These are phyloP conservation scores for Prunus davidiana DNA, from an alignment of 306 rosid species.

Conservation along the genomic window DNA sequence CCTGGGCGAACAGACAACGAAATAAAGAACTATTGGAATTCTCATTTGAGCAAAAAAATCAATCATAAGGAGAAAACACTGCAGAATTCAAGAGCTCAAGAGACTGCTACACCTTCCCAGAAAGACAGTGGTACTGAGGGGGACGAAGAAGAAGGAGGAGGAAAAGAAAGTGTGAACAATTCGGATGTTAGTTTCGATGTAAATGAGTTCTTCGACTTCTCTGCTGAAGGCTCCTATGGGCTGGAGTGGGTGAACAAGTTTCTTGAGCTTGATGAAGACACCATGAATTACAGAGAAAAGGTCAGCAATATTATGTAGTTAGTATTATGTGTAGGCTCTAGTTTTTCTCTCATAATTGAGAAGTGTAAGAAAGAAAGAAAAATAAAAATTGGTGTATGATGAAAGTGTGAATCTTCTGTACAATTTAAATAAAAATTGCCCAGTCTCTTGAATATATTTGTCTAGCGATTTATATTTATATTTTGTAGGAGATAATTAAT, in stretches of 20 bases:
- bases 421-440: neutral
- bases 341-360: neutral
- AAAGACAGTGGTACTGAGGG: neutral
- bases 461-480: neutral
- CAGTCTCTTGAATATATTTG: neutral
- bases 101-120: neutral
- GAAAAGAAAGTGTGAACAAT: neutral
- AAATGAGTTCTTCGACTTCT: conserved; percentile 48
- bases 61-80: conserved; percentile 11
- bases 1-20: conserved; percentile 75
- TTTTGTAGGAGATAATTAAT: neutral
- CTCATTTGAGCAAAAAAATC: conserved; percentile 64
- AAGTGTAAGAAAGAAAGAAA: neutral
- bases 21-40: conserved; percentile 72
- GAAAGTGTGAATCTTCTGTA: neutral
- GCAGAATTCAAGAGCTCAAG: conserved; percentile 18
- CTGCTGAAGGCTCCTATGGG: conserved; percentile 36
- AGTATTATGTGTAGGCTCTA: neutral
- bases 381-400: neutral
- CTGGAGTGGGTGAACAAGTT: conserved; percentile 55
- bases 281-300: conserved; percentile 12
- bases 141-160: conserved; percentile 14
- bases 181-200: conserved; percentile 38
- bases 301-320: conserved; percentile 4
- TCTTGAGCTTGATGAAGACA: conserved; percentile 39